Conservation (phyloP, 148 eudicot genomes). For the Pouteria glomerata region DNA sequence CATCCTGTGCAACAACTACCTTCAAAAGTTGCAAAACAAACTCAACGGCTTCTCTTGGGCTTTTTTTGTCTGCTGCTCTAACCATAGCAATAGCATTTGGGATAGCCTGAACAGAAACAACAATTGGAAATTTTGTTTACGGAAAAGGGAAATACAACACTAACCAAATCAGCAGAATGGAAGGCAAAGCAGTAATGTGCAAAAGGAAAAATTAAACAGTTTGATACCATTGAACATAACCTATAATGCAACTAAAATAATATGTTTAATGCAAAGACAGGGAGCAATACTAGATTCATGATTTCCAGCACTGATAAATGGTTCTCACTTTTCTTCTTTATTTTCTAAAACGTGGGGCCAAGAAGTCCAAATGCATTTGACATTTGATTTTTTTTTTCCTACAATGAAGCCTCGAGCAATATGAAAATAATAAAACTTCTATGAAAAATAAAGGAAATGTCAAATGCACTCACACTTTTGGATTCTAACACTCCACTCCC, state of each 20-base stretch:
- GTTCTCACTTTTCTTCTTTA: background rate
- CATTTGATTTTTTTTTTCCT: background rate
- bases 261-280: background rate
- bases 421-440: no score
- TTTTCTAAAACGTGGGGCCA: background rate
- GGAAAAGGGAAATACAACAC: background rate
- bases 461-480: no score
- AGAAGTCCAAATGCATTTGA: background rate
- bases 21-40: conserved; percentile 87
- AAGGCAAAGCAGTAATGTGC: background rate
- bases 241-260: background rate
- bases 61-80: conserved; percentile 68
- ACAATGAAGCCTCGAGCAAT: no score
- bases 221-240: background rate
- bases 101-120: conserved; percentile 51
- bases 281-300: background rate
- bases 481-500: no score
- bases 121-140: background rate
- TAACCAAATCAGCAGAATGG: background rate
- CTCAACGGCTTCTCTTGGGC: conserved; percentile 98
- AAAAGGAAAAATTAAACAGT: background rate
- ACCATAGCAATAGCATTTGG: conserved; percentile 93
- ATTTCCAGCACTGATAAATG: background rate
- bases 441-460: background rate
- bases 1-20: conserved; percentile 32